Evolutionary conservation across 768 basidiomycete species (phyloP), one percentile per base, ranked within the genome.

Genomic region (Phlebiopsis gigantea): DNA sequence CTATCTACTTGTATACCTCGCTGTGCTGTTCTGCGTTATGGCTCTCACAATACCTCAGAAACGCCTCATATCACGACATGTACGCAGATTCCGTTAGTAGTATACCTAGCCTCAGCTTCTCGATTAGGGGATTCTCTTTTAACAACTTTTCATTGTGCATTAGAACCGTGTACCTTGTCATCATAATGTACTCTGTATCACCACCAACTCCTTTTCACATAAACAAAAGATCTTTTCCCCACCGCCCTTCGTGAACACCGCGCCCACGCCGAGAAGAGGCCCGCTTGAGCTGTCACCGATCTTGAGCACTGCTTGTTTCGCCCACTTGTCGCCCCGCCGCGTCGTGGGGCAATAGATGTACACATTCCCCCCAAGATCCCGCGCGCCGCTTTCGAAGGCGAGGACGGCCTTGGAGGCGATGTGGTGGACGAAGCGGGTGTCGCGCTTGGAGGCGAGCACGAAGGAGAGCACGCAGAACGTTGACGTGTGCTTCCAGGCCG

Each of bases 391-490:
- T 70, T 98, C 95, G 62, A 98, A 94, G 0, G 93, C 93, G 46
- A 93, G 73, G 1, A 90, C 84, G 5, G 77, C 77, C 43, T 75
- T 68, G 1, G 71, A 70, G 0, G 78, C 69, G 30, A 83, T 70
- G 65, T 98, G 93, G 65, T 88, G 81, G 1, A 90, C 90, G 72
- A 95, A 93, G 19, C 92, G 83, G 0, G 89, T 84, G 69, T 98
- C 93, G 26, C 83, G 85, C 68, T 98, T 98, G 12, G 91, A 93
- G 8, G 93, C 93, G 49, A 99, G 77, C 41, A 99, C 96, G 67
- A 98, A 99, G 0, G 93, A 81, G 24, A 99, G 79, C 0, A 94
- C 96, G 19, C 89, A 85, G 69, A 83, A 94, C 0, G 96, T 98
- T n/a, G 83, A 77, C 4, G 72, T 72, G 68, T 99, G 96, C 50